These are phyloP conservation scores for Apiotrichum porosum DNA, from an alignment of 1,284 basidiomycete genomes.

Conservation along the genomic window DNA sequence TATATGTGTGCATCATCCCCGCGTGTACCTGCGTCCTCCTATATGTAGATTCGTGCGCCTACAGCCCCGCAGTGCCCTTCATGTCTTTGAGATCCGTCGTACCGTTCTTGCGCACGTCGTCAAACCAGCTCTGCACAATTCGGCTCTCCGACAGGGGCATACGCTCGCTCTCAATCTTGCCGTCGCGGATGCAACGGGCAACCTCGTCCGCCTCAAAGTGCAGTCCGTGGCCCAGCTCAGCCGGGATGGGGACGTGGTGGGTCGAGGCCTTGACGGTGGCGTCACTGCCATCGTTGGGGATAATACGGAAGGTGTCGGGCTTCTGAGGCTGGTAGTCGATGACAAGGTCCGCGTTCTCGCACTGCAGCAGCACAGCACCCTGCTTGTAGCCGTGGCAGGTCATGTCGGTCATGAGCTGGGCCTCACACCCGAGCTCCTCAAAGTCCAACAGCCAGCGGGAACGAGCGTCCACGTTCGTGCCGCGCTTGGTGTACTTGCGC, in stretches of 20 bases:
- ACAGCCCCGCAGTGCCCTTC: conserved; percentile 25
- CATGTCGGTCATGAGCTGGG: conserved; percentile 25
- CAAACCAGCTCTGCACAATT: conserved; percentile 72
- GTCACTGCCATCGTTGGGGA: conserved; percentile 2
- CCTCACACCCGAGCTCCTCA: conserved; percentile 38
- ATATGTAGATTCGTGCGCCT: too few species aligned
- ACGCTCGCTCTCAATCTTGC: conserved; percentile 64
- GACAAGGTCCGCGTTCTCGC: conserved; percentile 20
- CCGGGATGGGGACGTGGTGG: conserved; percentile 7
- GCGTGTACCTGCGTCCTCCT: too few species aligned
- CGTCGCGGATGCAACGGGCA: conserved; percentile 67
- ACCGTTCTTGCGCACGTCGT: conserved; percentile 57
- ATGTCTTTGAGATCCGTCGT: conserved; percentile 26
- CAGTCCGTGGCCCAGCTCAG: conserved; percentile 28
- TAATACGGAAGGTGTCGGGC: conserved; percentile 18
- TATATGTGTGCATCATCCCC: too few species aligned
- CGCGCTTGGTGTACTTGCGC: conserved; percentile 56
- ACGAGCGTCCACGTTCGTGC: conserved; percentile 66
- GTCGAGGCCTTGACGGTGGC: conserved; percentile 4
- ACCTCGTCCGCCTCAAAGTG: conserved; percentile 58
- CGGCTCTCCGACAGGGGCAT: conserved; percentile 73
- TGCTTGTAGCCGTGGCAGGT: conserved; percentile 4
- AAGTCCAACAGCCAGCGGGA: conserved; percentile 74
- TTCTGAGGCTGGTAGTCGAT: conserved; percentile 16
- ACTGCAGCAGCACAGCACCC: conserved; percentile 15